Evolutionary conservation across 495 filamentous ascomycete genomes (phyloP).

Genomic region (Achaetomiella virescens): DNA sequence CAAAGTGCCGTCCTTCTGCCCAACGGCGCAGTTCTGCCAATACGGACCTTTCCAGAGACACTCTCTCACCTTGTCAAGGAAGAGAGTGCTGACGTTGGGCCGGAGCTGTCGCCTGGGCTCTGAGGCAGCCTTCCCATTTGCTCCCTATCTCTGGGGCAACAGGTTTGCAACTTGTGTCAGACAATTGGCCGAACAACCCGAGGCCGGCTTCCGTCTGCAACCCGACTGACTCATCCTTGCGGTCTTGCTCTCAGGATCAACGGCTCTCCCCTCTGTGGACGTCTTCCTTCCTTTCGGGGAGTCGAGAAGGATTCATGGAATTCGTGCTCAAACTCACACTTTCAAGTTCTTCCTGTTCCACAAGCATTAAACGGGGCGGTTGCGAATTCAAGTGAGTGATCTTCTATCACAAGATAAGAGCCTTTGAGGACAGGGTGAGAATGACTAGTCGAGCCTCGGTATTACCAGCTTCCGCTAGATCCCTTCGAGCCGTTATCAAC

Average conservation of each 20-base stretch:
- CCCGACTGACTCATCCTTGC: slow-evolving; percentile 8
- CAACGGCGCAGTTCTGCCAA: slow-evolving; percentile 21
- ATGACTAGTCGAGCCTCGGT: not conserved
- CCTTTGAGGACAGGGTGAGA: no score
- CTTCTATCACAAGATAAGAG: no score
- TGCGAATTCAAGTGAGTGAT: no score
- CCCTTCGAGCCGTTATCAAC: no score
- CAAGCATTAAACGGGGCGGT: no score
- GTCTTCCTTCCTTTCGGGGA: not conserved
- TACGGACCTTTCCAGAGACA: slow-evolving; percentile 9
- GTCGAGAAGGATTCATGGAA: not conserved
- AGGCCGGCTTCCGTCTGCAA: not conserved
- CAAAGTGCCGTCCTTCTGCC: slow-evolving; percentile 21
- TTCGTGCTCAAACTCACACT: not conserved
- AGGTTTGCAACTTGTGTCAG: slow-evolving; percentile 12
- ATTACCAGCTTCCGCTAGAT: not conserved
- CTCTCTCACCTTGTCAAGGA: slow-evolving; percentile 12
- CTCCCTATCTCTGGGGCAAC: slow-evolving; percentile 13
- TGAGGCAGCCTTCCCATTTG: slow-evolving; percentile 8
- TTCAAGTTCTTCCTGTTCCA: not conserved
- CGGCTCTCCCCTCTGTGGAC: slow-evolving; percentile 1
- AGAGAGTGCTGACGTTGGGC: slow-evolving; percentile 15
- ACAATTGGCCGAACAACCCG: slow-evolving; percentile 8
- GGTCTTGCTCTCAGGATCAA: not conserved
- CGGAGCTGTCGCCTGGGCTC: slow-evolving; percentile 4